Evolutionary conservation across 768 basidiomycete species (phyloP), one percentile per base, ranked within the genome.

Genomic region (Gymnopilus dilepis): DNA sequence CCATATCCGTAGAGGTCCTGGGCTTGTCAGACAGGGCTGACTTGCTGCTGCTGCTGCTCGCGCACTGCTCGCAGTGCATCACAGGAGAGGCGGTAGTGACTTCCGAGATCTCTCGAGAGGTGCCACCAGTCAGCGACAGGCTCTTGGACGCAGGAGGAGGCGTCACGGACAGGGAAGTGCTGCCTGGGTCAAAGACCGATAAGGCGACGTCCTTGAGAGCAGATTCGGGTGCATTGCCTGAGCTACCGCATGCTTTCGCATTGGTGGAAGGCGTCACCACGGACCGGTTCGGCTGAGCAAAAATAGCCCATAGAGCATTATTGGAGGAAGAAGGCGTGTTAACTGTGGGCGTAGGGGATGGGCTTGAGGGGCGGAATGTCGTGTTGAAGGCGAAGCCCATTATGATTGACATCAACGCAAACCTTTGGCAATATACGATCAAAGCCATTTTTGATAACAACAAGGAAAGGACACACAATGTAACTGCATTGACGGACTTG

Each of bases 401-500:
- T n/a, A 91, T 79, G 38, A 92, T 77, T 38, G 89, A 89, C 64
- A 92, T 74, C 50, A 92, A 71, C 0, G 89, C 87, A 61, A 92
- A 82, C 50, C 90, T 92, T 52, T 6, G 28, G 64, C 56, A 33
- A 56, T 12, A 47, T 67, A 58, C 33, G 43, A 34, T 61, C 48
- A 55, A 53, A 62, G 30, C 6, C 17, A 3, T 3, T 17, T 6
- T 4, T 17, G 6, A 38, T 28, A 45, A 17, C 6, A 30, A 67
- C 59, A 59, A 69, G 8, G 41, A 56, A 56, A 41, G 33, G 51
- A 74, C 87, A n/a, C 78, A 91, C 90, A 92, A 75, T 21, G 88
- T 89, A 50, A 88, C 77, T 34, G 88, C 80, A 67, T 87, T 84
- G 48, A 81, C 77, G 24, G 86, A 79, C 52, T 77, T 78, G n/a